A percentile compares a stretch with the other conserved stretches of the same genome.
These are phyloP conservation scores for Omphalea diandra DNA, from an alignment of 441 rosid genomes.

Conservation along the genomic window DNA sequence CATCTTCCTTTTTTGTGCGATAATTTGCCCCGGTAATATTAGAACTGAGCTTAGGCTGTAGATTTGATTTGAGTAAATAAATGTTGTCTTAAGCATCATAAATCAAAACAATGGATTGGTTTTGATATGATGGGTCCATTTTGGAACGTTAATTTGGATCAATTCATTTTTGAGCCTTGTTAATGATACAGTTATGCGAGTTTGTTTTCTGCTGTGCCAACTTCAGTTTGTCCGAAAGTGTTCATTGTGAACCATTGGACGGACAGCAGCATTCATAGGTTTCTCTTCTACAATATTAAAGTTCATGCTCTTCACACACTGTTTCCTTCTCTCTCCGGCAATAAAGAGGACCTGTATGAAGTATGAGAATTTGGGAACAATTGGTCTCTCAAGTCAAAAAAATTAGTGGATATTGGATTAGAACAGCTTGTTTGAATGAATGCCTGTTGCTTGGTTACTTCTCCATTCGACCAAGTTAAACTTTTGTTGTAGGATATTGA, in stretches of 20 bases:
- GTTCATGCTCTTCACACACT: too few species aligned
- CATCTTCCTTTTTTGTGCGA: not conserved
- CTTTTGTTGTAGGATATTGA: too few species aligned
- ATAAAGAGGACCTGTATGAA: too few species aligned
- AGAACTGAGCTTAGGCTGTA: constrained; percentile 33
- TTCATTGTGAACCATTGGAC: not conserved
- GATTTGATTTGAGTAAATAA: constrained; percentile 31
- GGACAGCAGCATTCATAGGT: not conserved
- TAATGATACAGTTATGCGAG: constrained; percentile 8
- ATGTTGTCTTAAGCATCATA: constrained; percentile 16
- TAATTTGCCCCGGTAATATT: constrained; percentile 10
- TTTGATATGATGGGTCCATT: constrained; percentile 9
- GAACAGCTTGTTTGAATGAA: too few species aligned
- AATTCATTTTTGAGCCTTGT: constrained; percentile 9
- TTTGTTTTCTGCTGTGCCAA: not conserved
- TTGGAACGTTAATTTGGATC: constrained; percentile 19
- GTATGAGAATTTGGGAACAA: too few species aligned
- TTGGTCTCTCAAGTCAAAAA: too few species aligned
- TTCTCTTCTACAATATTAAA: too few species aligned
- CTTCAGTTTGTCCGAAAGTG: not conserved
- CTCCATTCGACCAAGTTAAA: too few species aligned
- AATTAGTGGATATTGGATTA: too few species aligned
- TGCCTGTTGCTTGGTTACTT: too few species aligned
- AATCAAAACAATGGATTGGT: not conserved
- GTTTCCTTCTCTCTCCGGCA: too few species aligned